These are phyloP conservation scores for Xenoacremonium recifei DNA, from an alignment of 2,329 filamentous ascomycete genomes.

Conservation along the genomic window DNA sequence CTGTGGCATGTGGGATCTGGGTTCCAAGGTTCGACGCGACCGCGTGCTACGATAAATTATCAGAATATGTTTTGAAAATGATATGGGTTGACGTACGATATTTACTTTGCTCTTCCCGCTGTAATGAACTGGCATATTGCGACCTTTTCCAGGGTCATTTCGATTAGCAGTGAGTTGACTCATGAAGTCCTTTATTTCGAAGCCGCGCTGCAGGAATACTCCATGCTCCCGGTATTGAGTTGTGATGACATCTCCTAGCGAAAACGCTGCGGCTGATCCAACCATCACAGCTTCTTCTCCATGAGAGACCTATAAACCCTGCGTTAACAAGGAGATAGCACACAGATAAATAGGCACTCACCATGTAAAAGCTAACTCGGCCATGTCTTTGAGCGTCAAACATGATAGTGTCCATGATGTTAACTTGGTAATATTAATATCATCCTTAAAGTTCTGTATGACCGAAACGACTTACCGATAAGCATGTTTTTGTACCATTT, in stretches of 20 bases:
- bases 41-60: slow-evolving; percentile 58
- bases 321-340: neutral
- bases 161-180: slow-evolving; percentile 81
- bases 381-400: slow-evolving; percentile 90
- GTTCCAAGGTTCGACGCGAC: slow-evolving; percentile 76
- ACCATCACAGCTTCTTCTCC: slow-evolving; percentile 88
- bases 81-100: slow-evolving; percentile 53
- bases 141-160: slow-evolving; percentile 71
- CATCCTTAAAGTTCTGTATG: too few species aligned
- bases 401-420: slow-evolving; percentile 90
- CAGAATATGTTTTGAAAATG: neutral
- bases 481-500: slow-evolving; percentile 14
- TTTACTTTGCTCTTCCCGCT: slow-evolving; percentile 72
- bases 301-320: slow-evolving; percentile 35
- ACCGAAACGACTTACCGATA: too few species aligned
- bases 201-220: slow-evolving; percentile 83
- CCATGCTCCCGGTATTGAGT: slow-evolving; percentile 88
- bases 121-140: slow-evolving; percentile 95
- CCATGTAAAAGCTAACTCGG: slow-evolving; percentile 88
- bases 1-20: slow-evolving; percentile 77
- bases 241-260: slow-evolving; percentile 75
- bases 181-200: slow-evolving; percentile 82
- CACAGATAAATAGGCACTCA: slow-evolving; percentile 42
- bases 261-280: slow-evolving; percentile 74
- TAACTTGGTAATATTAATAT: slow-evolving; percentile 37